These are phyloP conservation scores for Syzygium aqueum DNA, from an alignment of 345 rosid genomes.

Conservation along the genomic window DNA sequence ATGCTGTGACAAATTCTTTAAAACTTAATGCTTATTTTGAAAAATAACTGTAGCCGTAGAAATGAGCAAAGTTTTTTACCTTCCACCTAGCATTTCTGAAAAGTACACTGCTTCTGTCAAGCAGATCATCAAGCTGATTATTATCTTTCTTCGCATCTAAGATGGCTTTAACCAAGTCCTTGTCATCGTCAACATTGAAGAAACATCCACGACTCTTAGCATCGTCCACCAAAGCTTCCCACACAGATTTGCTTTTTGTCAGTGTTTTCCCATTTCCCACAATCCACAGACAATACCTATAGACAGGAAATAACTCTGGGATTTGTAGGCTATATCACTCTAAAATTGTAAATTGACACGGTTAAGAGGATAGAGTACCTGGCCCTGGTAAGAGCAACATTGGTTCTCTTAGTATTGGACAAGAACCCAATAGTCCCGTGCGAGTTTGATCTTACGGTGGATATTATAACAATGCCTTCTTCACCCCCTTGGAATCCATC, in stretches of 20 bases:
- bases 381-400: constrained; percentile 23
- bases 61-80: neutral
- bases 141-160: neutral
- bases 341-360: neutral
- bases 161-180: neutral
- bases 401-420: constrained; percentile 6
- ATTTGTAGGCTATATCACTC: neutral
- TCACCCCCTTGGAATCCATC: constrained; percentile 23
- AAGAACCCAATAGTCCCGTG: constrained; percentile 16
- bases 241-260: neutral
- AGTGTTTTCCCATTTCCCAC: constrained; percentile 12
- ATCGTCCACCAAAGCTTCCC: constrained; percentile 9
- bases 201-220: neutral
- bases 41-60: neutral
- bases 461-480: constrained; percentile 14
- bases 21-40: neutral
- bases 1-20: neutral
- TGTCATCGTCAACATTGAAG: neutral
- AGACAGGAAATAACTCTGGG: neutral
- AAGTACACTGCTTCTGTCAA: neutral
- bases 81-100: neutral
- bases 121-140: neutral
- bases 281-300: constrained; percentile 22
- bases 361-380: constrained; percentile 1
- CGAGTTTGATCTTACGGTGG: constrained; percentile 14